These are phyloP conservation scores for Sporobolomyces phaffii DNA, from an alignment of 768 basidiomycete species.

Conservation along the genomic window DNA sequence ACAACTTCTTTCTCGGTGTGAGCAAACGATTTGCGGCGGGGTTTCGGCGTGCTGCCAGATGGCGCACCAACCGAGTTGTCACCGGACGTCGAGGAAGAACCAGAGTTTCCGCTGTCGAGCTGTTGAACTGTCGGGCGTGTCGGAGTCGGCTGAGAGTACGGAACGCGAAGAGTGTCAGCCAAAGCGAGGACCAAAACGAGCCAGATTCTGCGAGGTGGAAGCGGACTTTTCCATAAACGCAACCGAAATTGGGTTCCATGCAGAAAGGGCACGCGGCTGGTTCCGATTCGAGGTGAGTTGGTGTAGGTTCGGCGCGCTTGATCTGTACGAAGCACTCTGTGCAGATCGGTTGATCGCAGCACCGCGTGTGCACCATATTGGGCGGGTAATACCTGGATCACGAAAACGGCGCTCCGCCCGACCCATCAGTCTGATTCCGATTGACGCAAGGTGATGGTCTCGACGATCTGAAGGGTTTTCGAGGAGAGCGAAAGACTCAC, in stretches of 20 bases:
- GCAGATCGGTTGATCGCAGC: slow-evolving; percentile 97
- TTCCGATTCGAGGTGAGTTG: slow-evolving; percentile 87
- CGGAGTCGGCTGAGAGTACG: slow-evolving; percentile 14
- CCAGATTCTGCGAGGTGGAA: too few relatives aligned
- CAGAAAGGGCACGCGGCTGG: slow-evolving; percentile 97
- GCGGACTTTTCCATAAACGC: slow-evolving; percentile 61
- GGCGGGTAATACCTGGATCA: slow-evolving; percentile 85
- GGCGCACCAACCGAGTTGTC: not conserved
- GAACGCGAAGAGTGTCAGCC: too few relatives aligned
- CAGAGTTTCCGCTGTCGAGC: not conserved
- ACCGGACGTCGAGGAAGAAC: not conserved
- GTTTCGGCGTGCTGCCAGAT: slow-evolving; percentile 11
- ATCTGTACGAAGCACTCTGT: slow-evolving; percentile 99
- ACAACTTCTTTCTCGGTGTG: slow-evolving; percentile 39
- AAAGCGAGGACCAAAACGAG: not conserved
- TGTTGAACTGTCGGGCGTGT: not conserved
- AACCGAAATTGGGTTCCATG: slow-evolving; percentile 92
- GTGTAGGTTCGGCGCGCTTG: slow-evolving; percentile 88
- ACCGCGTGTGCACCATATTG: slow-evolving; percentile 94
- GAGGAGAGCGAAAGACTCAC: slow-evolving; percentile 49
- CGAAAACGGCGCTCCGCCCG: too few relatives aligned
- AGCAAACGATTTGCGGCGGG: slow-evolving; percentile 31
- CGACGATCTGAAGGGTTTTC: too few relatives aligned
- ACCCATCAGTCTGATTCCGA: too few relatives aligned
- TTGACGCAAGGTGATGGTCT: too few relatives aligned